Evolutionary conservation across 2,329 filamentous ascomycete species (phyloP), one percentile per base, ranked within the genome.

Genomic region (Fusarium xylarioides): DNA sequence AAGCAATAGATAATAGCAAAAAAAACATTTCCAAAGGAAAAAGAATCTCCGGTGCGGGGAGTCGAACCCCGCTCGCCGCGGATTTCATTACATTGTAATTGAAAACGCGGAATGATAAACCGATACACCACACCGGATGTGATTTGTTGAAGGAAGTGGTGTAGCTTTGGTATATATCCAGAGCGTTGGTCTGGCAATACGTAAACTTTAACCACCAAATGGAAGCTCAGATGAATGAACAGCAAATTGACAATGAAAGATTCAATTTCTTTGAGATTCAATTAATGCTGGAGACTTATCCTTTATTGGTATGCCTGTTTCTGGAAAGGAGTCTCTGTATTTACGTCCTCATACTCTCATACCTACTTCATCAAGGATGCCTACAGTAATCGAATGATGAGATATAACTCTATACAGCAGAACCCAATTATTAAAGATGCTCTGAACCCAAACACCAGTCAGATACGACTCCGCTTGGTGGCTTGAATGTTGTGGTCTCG

Each of bases 101-200:
- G 66, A 68, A 68, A 68, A 68, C 66, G 66, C 66, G 66, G 66
- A 50, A 68, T 68, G 66, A 55, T 68, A 68, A 54, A 66, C 66
- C 66, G 66, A 68, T 68, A 68, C 66, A 68, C 66, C 66, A 68
- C 66, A 68, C 63, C 66, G 63, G 66, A 68, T 52, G 32, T 50
- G 28, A 34, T 54, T 67, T 40, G 19, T 50, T 28, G 16, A 11
- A 11, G 3, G 1, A 0, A 1, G 0, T 3, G 0, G 4, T 34
- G 3, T 14, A n/a, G 4, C 7, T 19, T 21, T 4, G 2, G 3
- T 32, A 38, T 52, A 64, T n/a, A 53, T 26, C 0, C 23, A 12
- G 1, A 12, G 19, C 0, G 0, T 1, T 9, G 11, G 30, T 30
- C 9, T 30, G 26, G 35, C 7, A 59, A 15, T 5, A 23, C 6